Percentiles rank a stretch among this genome's conserved stretches.
Conservation (phyloP, 169 alveolate species). For the Plasmodium berghei region DNA sequence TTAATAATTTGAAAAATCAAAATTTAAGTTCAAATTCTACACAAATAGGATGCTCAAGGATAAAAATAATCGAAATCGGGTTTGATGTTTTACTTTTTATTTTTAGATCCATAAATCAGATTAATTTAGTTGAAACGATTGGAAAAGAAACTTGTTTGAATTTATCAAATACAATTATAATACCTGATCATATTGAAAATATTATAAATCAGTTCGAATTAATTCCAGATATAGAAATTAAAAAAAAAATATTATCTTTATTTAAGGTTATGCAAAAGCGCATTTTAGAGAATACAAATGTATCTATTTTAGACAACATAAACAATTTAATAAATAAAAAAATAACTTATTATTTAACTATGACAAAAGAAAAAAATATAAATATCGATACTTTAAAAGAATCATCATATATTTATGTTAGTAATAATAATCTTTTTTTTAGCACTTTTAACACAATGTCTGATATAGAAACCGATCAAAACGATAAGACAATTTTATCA, state of each 20-base stretch:
- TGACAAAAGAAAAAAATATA: constrained; percentile 65
- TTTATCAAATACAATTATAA: not conserved
- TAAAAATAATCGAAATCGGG: constrained; percentile 50
- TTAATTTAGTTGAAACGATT: not conserved
- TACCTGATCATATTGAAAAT: constrained; percentile 7
- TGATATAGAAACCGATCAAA: not conserved
- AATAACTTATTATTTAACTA: constrained; percentile 26
- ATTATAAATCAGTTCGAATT: constrained; percentile 23
- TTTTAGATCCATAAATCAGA: constrained; percentile 8
- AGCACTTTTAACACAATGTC: not conserved
- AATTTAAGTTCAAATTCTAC: not conserved
- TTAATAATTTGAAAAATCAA: constrained; percentile 22
- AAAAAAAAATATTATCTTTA: constrained; percentile 35
- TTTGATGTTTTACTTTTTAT: constrained; percentile 22
- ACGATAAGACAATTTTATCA: constrained; percentile 11
- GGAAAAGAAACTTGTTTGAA: no score
- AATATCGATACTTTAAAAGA: constrained; percentile 22
- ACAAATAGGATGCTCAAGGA: constrained; percentile 28
- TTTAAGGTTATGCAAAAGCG: constrained; percentile 10
- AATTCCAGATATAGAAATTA: constrained; percentile 64
- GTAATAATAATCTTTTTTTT: constrained; percentile 14
- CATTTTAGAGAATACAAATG: not conserved
- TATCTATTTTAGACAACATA: not conserved
- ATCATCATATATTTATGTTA: constrained; percentile 45
- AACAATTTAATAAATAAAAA: constrained; percentile 30